Evolutionary conservation across 257 asterid species (phyloP), one percentile per base, ranked within the genome.

Genomic region (Salvia hispanica): DNA sequence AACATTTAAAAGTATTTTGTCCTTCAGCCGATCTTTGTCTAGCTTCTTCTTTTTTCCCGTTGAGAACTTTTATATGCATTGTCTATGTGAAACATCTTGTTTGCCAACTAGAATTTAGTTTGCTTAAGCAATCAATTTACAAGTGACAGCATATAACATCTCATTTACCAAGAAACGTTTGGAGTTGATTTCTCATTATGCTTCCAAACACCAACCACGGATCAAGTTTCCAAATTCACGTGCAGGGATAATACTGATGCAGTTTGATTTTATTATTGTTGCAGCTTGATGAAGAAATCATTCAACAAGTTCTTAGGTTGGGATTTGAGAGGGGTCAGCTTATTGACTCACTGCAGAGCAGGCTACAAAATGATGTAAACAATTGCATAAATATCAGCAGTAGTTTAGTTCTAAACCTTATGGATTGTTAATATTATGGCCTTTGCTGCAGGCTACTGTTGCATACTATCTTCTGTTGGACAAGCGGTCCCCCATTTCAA

Each of bases 201-300:
- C 9, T 73, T 44, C 42, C 47, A 12, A 45, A 58, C 9, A 45
- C 37, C 15, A 53, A 18, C 31, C 48, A 50, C 55, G 59, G 36
- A 31, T 43, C 43, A 59, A 45, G 6, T n/a, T n/a, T 25, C 31
- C 31, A 25, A 34, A 43, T 65, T 25, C 4, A 36, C 55, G 42
- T 64, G 61, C 69, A 39, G 56, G 2, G 76, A 45, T 62, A 43
- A n/a, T 37, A 36, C 74, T 55, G 43, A 76, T 70, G 70, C 64
- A 51, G 48, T 71, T 73, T 79, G 67, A 67, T 34, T 25, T n/a
- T n/a, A n/a, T n/a, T 72, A 61, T 60, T 64, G 52, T 51, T 86
- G 90, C 87, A 93, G 97, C 86, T 88, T 72, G 98, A 93, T 28
- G 98, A 90, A 73, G 97, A 90, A 40, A 83, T 86, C 63, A 70